A percentile compares a stretch with the other conserved stretches of the same genome.
phyloP scores from a whole-genome alignment of 345 rosid species.

The Rhodomyrtus tomentosa region DNA sequence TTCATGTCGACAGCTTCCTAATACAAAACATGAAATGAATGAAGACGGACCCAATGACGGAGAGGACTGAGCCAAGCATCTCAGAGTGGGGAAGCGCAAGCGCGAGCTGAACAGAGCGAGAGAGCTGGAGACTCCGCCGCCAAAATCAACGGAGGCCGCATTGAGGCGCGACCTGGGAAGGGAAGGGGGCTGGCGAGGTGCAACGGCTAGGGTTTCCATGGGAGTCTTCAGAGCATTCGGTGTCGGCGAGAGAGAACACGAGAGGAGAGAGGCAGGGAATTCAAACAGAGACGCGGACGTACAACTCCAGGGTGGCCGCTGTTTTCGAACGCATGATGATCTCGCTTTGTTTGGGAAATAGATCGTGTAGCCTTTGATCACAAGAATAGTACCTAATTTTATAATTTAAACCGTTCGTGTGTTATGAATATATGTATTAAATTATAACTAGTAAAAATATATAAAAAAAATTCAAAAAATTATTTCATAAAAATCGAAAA shows the following conservation, averaged over 20 bases:
- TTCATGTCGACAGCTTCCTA: not conserved
- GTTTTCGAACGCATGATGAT: not conserved
- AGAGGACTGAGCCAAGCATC: conserved; percentile 22
- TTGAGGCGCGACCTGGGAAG: not conserved
- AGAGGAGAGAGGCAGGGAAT: not conserved
- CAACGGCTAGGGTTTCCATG: conserved; percentile 36
- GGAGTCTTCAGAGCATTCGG: not conserved
- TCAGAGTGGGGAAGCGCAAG: not conserved
- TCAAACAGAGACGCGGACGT: not conserved
- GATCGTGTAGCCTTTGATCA: too few relatives aligned
- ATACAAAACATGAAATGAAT: not conserved
- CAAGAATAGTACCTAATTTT: too few relatives aligned
- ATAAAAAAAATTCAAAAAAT: too few relatives aligned
- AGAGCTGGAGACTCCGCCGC: conserved; percentile 14
- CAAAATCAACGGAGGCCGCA: not conserved
- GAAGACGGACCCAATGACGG: conserved; percentile 29
- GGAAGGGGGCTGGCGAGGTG: conserved; percentile 12
- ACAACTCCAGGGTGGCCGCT: not conserved
- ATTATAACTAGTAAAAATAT: too few relatives aligned
- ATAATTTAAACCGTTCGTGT: too few relatives aligned
- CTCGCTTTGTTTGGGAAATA: too few relatives aligned
- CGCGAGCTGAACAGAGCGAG: conserved; percentile 1
- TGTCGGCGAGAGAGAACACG: not conserved
- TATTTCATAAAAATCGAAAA: too few relatives aligned
- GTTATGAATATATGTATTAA: too few relatives aligned